Conservation (phyloP, 352 stramenopile genomes). For the Phytophthora pseudosyringae region DNA sequence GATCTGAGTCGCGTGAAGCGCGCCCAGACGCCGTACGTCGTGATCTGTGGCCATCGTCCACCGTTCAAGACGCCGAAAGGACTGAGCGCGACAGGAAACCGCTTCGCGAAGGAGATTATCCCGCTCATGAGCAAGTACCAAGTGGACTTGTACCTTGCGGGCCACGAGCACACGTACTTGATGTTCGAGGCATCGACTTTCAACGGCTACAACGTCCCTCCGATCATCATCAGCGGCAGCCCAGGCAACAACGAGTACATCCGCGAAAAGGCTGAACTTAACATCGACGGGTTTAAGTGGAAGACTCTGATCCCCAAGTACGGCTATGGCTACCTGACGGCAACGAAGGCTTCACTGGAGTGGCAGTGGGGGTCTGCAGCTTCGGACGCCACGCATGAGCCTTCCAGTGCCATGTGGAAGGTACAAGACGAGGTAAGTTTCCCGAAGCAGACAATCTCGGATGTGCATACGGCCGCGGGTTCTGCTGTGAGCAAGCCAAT, state of each 20-base stretch:
- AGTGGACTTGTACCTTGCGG: conserved; percentile 73
- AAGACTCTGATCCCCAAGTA: conserved; percentile 78
- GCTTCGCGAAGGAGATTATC: conserved; percentile 70
- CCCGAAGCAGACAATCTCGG: conserved; percentile 38
- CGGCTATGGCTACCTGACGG: conserved; percentile 75
- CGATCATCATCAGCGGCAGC: conserved; percentile 78
- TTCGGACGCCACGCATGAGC: conserved; percentile 47
- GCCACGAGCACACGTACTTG: conserved; percentile 80
- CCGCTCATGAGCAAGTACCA: conserved; percentile 77
- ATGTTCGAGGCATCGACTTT: conserved; percentile 64
- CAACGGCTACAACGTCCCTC: conserved; percentile 57
- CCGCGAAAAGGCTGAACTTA: conserved; percentile 49
- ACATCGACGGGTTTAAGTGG: conserved; percentile 61
- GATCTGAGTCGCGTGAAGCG: conserved; percentile 74
- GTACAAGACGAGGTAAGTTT: conserved; percentile 59
- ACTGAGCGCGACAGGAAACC: conserved; percentile 49
- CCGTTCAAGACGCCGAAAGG: conserved; percentile 71
- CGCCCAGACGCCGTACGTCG: conserved; percentile 64
- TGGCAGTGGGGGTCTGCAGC: conserved; percentile 71
- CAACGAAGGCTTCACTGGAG: conserved; percentile 53
- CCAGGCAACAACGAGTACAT: conserved; percentile 84
- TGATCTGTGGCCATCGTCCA: conserved; percentile 74
- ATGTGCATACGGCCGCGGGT: conserved; percentile 36
- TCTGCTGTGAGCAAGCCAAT: conserved; percentile 49
- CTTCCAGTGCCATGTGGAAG: conserved; percentile 53